A percentile compares a stretch with the other conserved stretches of the same genome.
These are phyloP conservation scores for Cryptococcus jaspeensis DNA, from an alignment of 1,284 basidiomycete genomes.

Conservation along the genomic window DNA sequence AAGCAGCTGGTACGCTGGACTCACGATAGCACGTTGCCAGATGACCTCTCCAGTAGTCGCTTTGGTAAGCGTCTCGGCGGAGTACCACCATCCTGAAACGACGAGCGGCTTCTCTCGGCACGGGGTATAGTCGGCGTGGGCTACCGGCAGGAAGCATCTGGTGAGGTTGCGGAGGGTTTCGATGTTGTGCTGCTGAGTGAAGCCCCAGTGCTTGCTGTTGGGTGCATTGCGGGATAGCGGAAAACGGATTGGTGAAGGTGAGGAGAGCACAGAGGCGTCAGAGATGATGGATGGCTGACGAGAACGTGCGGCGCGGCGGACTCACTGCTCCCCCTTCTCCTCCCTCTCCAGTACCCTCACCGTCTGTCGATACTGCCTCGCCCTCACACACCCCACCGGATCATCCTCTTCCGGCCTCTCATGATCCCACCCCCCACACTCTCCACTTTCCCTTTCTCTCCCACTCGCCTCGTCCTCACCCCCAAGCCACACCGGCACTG, in stretches of 20 bases:
- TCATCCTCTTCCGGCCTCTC: conserved; percentile 13
- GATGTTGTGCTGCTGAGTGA: background rate
- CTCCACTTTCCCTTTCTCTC: background rate
- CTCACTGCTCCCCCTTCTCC: conserved; percentile 19
- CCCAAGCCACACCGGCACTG: too few species aligned
- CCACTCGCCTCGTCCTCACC: too few species aligned
- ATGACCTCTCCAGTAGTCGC: conserved; percentile 28
- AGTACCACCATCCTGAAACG: conserved; percentile 16
- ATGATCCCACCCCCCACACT: conserved; percentile 25
- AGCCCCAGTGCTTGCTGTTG: background rate
- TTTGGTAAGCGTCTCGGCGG: conserved; percentile 8
- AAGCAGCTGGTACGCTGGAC: background rate
- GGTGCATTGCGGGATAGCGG: too few species aligned
- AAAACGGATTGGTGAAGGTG: too few species aligned
- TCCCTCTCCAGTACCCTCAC: conserved; percentile 22
- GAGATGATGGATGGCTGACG: background rate
- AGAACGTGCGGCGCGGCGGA: background rate
- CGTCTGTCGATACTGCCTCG: conserved; percentile 32
- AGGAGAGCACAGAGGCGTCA: too few species aligned
- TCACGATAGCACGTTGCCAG: conserved; percentile 24
- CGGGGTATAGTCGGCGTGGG: background rate
- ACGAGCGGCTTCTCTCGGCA: conserved; percentile 23
- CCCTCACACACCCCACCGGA: conserved; percentile 25
- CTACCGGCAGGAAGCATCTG: conserved; percentile 10
- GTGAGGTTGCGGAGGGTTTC: conserved; percentile 11